These are phyloP conservation scores for Dendrocalamus latiflorus DNA, from an alignment of 202 grass and related monocot genomes.

Conservation along the genomic window DNA sequence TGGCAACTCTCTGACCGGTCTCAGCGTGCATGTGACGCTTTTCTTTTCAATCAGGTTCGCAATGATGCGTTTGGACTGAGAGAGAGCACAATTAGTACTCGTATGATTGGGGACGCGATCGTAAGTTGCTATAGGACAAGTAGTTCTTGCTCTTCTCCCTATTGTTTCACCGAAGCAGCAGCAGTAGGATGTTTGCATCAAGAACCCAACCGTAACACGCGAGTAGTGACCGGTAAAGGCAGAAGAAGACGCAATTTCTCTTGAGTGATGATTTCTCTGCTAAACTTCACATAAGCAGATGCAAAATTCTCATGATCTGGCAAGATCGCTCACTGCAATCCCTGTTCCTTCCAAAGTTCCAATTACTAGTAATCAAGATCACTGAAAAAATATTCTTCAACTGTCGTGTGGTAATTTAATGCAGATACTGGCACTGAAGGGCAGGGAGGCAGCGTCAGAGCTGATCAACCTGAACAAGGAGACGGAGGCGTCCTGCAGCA, in stretches of 20 bases:
- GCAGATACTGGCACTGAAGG: constrained; percentile 80
- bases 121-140: not conserved
- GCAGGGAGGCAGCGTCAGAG: constrained; percentile 78
- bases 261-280: not conserved
- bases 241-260: not conserved
- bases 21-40: not conserved
- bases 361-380: not conserved
- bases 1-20: not conserved
- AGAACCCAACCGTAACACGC: not conserved
- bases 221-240: not conserved
- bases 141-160: not conserved
- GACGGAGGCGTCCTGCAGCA: constrained; percentile 98
- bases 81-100: constrained; percentile 19
- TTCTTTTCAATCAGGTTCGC: constrained; percentile 21
- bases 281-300: not conserved
- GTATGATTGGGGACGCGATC: constrained; percentile 14
- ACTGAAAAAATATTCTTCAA: not conserved
- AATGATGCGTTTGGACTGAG: constrained; percentile 4
- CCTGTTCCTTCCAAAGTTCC: not conserved
- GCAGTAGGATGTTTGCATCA: not conserved
- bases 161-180: not conserved
- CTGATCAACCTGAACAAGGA: constrained; percentile 99
- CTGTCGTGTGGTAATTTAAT: not conserved
- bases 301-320: not conserved
- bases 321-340: not conserved